Evolutionary conservation across 1,284 basidiomycete genomes (phyloP), one percentile per base, ranked within the genome.

Genomic region (Cutaneotrichosporon cutaneum): DNA sequence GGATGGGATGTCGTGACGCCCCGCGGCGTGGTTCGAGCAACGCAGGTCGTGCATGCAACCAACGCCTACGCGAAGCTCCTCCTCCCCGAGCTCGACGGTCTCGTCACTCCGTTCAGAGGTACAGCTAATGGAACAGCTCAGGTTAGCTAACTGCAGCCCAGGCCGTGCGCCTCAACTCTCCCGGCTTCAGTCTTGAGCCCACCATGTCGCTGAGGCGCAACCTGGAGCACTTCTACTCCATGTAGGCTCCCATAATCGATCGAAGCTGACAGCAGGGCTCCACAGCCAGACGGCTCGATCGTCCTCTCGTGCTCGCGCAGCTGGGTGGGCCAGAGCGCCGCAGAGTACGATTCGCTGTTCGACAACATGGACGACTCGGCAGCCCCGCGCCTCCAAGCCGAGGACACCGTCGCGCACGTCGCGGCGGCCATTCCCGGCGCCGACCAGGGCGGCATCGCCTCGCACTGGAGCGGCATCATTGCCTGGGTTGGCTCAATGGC

Each of bases 381-480:
- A 62, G 61, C 35, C 1, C n/a, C 44, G 16, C 35, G 55, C 7
- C 22, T 7, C 7, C 48, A 50, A 26, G 33, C 59, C 16, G 39
- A 44, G 33, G 50, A 48, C 50, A 54, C 53, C 36, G 48, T 22
- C 24, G n/a, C 8, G 22, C 18, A 32, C 18, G 39, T 51, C n/a
- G 45, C 32, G 16, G 18, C 3, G 24, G 52, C 22, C 16, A 48
- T 52, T 22, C 36, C 50, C 16, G 26, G 24, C 18, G 51, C 51
- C 9, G 60, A 62, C 50, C 58, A 66, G 3, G 64, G 56, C n/a
- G 75, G 75, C 1, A 64, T 71, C 21, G 73, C 72, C 13, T 71
- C 71, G 51, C 65, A 71, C 10, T 77, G 74, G 74, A 60, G 65
- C 7, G 75, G 75, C 21, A 75, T 75, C 50, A 69, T 75, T 45